Conservation (phyloP, 2,329 filamentous ascomycete genomes). For the Talaromyces verruculosus region DNA sequence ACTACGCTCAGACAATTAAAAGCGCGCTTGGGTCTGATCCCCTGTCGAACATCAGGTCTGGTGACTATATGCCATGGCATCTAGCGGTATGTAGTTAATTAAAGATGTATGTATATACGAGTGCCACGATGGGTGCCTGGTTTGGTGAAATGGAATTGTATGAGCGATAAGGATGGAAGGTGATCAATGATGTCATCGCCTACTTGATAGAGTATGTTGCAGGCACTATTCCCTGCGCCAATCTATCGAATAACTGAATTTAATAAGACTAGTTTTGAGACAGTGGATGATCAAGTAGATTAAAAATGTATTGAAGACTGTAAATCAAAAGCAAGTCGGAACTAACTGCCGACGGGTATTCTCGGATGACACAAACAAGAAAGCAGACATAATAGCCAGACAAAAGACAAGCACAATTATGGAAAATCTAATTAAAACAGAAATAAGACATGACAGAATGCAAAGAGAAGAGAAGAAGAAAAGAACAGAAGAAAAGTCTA, state of each 20-base stretch:
- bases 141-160: conserved; percentile 1
- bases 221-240: not conserved
- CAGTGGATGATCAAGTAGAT: conserved; percentile 3
- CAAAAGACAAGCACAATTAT: not conserved
- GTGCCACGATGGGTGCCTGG: not conserved
- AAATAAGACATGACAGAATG: conserved; percentile 1
- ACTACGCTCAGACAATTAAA: not conserved
- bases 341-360: conserved; percentile 11
- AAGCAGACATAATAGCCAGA: conserved; percentile 1
- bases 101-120: not conserved
- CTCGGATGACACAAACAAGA: conserved; percentile 6
- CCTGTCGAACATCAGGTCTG: conserved; percentile 1
- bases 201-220: not conserved
- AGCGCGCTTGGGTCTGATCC: not conserved
- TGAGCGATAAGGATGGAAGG: not conserved
- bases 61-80: not conserved
- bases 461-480: not conserved
- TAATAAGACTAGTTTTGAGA: not conserved
- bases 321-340: conserved; percentile 12
- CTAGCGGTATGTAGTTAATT: not conserved
- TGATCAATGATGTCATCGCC: conserved; percentile 2
- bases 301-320: conserved; percentile 2
- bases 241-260: not conserved
- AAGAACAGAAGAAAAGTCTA: not conserved
- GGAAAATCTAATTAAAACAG: conserved; percentile 4